A percentile compares a stretch with the other conserved stretches of the same genome.
Evolutionary conservation across 2,329 filamentous ascomycete genomes (phyloP).

Genomic region (Claviceps quebecensis): DNA sequence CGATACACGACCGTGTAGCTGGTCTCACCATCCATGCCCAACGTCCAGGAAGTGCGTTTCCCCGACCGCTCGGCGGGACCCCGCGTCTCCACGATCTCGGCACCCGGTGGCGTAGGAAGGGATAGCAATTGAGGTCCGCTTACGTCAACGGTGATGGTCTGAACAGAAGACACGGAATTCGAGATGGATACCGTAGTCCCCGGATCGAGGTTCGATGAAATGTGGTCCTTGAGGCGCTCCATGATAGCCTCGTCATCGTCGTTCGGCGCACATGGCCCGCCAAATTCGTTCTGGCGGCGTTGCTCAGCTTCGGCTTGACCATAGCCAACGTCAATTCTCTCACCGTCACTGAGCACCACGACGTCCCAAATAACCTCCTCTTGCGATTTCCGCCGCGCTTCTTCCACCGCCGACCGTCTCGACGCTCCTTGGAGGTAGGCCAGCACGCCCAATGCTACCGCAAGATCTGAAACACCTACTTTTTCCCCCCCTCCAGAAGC

Average conservation of each 20-base stretch:
- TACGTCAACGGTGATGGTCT: slow-evolving; percentile 51
- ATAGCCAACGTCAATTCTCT: slow-evolving; percentile 36
- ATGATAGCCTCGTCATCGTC: slow-evolving; percentile 29
- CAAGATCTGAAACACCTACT: slow-evolving; percentile 46
- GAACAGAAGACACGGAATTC: slow-evolving; percentile 44
- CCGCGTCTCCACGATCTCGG: slow-evolving; percentile 42
- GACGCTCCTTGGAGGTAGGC: slow-evolving; percentile 48
- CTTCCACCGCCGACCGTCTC: slow-evolving; percentile 34
- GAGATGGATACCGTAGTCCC: slow-evolving; percentile 46
- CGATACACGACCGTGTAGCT: slow-evolving; percentile 46
- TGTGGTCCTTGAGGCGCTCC: slow-evolving; percentile 35
- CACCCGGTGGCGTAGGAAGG: slow-evolving; percentile 40
- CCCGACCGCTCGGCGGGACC: slow-evolving; percentile 7
- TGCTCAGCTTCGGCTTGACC: slow-evolving; percentile 17
- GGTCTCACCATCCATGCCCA: slow-evolving; percentile 13
- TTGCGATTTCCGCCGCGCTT: slow-evolving; percentile 29
- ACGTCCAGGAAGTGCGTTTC: slow-evolving; percentile 3
- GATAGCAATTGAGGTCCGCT: slow-evolving; percentile 35
- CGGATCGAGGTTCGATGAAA: slow-evolving; percentile 37
- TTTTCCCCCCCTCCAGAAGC: slow-evolving; percentile 46
- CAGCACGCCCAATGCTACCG: slow-evolving; percentile 45
- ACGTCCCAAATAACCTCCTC: slow-evolving; percentile 54
- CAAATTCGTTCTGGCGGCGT: neutral
- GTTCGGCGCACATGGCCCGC: neutral
- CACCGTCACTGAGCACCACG: slow-evolving; percentile 45